phyloP scores from a whole-genome alignment of 306 rosid species.

The Dryas octopetala region DNA sequence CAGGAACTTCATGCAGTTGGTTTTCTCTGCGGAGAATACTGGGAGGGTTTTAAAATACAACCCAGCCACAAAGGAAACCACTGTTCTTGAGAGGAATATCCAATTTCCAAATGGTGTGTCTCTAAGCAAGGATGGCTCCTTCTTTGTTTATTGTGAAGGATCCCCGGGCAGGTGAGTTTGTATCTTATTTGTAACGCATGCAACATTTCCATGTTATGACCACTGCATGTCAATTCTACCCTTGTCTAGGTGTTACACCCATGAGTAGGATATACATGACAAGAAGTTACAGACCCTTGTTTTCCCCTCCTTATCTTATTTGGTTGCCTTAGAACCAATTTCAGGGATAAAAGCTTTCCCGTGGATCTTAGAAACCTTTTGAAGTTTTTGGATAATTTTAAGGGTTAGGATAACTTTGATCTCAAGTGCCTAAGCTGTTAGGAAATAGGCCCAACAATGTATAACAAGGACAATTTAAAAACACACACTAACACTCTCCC shows the following conservation, averaged over 20 bases:
- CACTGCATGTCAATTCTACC: not conserved
- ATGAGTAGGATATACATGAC: not conserved
- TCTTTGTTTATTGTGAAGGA: conserved; percentile 75
- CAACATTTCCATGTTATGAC: not conserved
- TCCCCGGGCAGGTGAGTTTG: conserved; percentile 67
- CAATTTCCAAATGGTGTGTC: conserved; percentile 90
- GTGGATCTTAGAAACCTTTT: not conserved
- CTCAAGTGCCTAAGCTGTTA: not conserved
- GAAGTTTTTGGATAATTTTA: not conserved
- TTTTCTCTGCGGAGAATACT: conserved; percentile 65
- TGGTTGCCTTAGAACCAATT: not conserved
- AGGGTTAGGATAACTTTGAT: not conserved
- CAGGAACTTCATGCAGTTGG: conserved; percentile 85
- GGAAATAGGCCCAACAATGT: not conserved
- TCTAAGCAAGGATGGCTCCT: conserved; percentile 87
- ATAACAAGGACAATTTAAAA: not conserved
- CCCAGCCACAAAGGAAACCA: conserved; percentile 66
- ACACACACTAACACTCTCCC: not conserved
- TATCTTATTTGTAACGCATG: not conserved
- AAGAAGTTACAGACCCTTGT: not conserved
- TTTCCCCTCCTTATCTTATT: not conserved
- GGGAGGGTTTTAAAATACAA: conserved; percentile 86
- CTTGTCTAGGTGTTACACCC: not conserved
- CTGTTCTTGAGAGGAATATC: conserved; percentile 69
- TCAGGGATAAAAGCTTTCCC: not conserved